Evolutionary conservation across 2,329 filamentous ascomycete species (phyloP), one percentile per base, ranked within the genome.

Genomic region (Aspergillus sp.): DNA sequence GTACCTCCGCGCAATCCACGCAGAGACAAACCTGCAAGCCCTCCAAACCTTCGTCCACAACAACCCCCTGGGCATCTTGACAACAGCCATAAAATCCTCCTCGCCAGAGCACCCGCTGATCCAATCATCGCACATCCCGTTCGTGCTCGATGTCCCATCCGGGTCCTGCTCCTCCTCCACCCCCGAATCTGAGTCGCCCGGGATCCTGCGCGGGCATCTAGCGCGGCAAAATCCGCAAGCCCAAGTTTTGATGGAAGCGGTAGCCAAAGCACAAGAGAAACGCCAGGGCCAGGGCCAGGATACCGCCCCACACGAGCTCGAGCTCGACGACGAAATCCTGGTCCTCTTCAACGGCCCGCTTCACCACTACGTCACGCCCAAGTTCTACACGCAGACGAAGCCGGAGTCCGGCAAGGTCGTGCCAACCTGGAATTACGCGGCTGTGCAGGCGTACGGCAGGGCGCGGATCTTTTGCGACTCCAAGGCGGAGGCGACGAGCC

Each of bases 381-480:
- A 79, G 38, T 82, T 81, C 55, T 82, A 82, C 58, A 64, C 59
- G 8, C 67, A 75, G 42, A 81, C 78, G 1, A 82, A 82, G 49
- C 78, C 76, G 0, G 50, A 47, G 0, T 76, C 70, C 0, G 78
- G 69, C 8, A 82, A 82, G 43, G 78, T 81, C 0, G 78, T 80
- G 4, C 77, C 77, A 1, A 83, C 78, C 0, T 82, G 78, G 79
- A 77, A 83, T 52, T 83, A 82, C 44, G 64, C 74, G 0, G 75
- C 78, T 0, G 77, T 69, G 0, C 75, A 82, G 53, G 74, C 64
- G 0, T 81, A 81, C 43, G 78, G 78, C 1, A 65, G 53, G 2
- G 71, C 72, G 1, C 70, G 40, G 0, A 55, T 81, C 3, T 73
- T 68, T 41, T 68, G 58, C 35, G 70, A 80, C 35, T 46, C 67